These are phyloP conservation scores for Starmera pachycereana DNA, from an alignment of 805 yeast genomes.

Conservation along the genomic window DNA sequence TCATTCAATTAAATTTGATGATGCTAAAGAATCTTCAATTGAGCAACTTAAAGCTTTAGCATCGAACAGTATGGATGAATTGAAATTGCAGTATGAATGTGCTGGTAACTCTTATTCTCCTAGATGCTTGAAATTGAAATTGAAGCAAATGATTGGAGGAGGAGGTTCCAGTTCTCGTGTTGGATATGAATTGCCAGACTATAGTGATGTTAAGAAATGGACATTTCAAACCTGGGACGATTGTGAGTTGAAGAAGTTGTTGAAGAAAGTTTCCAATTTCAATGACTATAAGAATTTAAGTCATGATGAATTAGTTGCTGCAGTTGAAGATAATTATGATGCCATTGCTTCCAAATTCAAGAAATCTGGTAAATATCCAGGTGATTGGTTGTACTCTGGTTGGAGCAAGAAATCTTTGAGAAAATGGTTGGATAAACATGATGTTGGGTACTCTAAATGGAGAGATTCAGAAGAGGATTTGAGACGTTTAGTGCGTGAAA, in stretches of 20 bases:
- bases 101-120: not conserved
- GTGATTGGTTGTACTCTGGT: slow-evolving; percentile 39
- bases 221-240: slow-evolving; percentile 34
- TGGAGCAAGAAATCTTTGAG: slow-evolving; percentile 44
- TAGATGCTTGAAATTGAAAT: too few relatives aligned
- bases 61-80: slow-evolving; percentile 17
- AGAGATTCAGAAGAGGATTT: slow-evolving; percentile 36
- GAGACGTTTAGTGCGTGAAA: slow-evolving; percentile 32
- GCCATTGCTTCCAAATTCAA: slow-evolving; percentile 25
- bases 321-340: slow-evolving; percentile 31
- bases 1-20: slow-evolving; percentile 14
- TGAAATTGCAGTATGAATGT: not conserved
- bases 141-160: too few relatives aligned
- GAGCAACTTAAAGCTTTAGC: slow-evolving; percentile 20
- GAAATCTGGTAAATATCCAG: slow-evolving; percentile 35
- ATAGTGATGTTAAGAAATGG: slow-evolving; percentile 28
- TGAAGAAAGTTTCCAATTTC: slow-evolving; percentile 21
- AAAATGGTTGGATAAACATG: slow-evolving; percentile 37
- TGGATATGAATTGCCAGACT: not conserved
- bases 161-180: too few relatives aligned
- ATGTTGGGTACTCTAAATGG: slow-evolving; percentile 25
- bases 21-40: slow-evolving; percentile 10
- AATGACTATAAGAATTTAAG: slow-evolving; percentile 11
- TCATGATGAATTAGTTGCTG: slow-evolving; percentile 30
- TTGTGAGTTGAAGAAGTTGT: slow-evolving; percentile 22